These are phyloP conservation scores for Suhomyces anneliseae DNA, from an alignment of 1,139 yeast genomes.

Conservation along the genomic window DNA sequence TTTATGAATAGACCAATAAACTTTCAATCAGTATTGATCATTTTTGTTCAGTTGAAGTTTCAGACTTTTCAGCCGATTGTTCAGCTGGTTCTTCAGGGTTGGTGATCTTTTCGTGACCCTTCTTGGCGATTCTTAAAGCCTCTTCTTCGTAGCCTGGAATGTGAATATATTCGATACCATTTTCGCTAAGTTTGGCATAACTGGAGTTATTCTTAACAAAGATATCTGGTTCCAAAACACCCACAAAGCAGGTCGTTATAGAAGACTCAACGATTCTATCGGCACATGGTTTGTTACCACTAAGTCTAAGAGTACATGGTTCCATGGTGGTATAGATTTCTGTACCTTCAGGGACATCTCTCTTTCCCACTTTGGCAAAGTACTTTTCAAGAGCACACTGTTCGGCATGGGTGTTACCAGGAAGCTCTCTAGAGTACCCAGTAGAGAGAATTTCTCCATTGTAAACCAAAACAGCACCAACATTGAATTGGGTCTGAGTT, in stretches of 20 bases:
- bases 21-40: no score
- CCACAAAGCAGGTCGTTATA: conserved; percentile 77
- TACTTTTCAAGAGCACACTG: conserved; percentile 90
- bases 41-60: no score
- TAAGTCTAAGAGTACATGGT: conserved; percentile 86
- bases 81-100: conserved; percentile 22
- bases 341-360: conserved; percentile 69
- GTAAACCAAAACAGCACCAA: conserved; percentile 83
- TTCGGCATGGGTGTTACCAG: conserved; percentile 98
- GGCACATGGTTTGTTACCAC: conserved; percentile 89
- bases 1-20: no score
- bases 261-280: conserved; percentile 64
- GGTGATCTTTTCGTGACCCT: conserved; percentile 56
- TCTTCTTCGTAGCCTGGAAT: conserved; percentile 83
- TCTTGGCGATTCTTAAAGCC: conserved; percentile 69
- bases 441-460: conserved; percentile 66
- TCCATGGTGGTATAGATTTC: conserved; percentile 96
- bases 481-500: conserved; percentile 85
- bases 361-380: conserved; percentile 35
- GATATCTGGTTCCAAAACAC: conserved; percentile 86
- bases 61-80: background rate
- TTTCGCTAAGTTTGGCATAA: conserved; percentile 46
- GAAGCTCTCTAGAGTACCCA: conserved; percentile 88
- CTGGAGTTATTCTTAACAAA: conserved; percentile 82
- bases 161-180: conserved; percentile 71